Evolutionary conservation across 2,329 filamentous ascomycete species (phyloP), one percentile per base, ranked within the genome.

Genomic region (Diaporthe velutina): DNA sequence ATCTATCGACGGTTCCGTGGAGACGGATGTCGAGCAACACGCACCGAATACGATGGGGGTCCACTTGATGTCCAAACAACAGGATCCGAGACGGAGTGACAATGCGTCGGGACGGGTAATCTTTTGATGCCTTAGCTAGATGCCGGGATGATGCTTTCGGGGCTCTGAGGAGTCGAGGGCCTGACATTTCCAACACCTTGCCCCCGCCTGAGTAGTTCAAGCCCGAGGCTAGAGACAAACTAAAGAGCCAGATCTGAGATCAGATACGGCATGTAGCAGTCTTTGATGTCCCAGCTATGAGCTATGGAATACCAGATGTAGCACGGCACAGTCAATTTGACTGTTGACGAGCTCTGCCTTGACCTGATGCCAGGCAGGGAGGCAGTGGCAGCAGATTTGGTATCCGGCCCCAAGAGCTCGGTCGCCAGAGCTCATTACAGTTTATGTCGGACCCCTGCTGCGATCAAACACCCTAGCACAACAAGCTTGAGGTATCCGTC

Each of bases 131-230:
- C 22, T 68, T 28, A 40, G 33, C 48, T 40, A 54, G 25, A 54
- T 68, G 64, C 64, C 48, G 64, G 64, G 64, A 68, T 68, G 64
- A 50, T 68, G 48, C 45, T 68, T 54, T 68, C 64, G 64, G 45
- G 64, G 15, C 64, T 25, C 9, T 38, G 45, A 38, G 45, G 28
- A 38, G n/a, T 54, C 45, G 45, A 68, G 15, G 48, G n/a, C 30
- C 64, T 17, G 9, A 6, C 25, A 30, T 40, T 3, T 28, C 7
- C 17, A 35, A 28, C 45, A 28, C 17, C 13, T 35, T 3, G 30
- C 64, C 5, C 33, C 33, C 64, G 15, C 33, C 28, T 38, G 28
- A 25, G 30, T 25, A 38, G 64, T 38, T 28, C 30, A 52, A 35
- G 48, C 48, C n/a, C 33, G 22, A 22, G 17, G 35, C 64, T 30